phyloP scores from a whole-genome alignment of 768 basidiomycete genomes.

The Xerocomus spinulosus region DNA sequence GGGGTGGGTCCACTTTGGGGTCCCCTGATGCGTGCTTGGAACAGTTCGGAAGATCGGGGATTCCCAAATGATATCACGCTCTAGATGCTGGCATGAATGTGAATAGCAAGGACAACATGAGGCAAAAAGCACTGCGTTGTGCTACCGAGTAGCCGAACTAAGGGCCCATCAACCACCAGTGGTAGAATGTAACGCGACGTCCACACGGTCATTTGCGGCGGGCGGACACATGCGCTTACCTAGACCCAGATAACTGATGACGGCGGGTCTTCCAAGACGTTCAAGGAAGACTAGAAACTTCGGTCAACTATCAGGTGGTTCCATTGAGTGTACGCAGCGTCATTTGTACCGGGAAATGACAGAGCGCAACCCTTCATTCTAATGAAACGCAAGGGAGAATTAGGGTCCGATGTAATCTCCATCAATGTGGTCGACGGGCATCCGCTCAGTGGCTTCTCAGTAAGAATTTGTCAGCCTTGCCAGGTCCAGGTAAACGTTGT shows the following conservation, averaged over 20 bases:
- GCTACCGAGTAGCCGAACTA: conserved; percentile 13
- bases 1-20: conserved; percentile 12
- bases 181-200: conserved; percentile 13
- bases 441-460: conserved; percentile 11
- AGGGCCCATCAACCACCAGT: conserved; percentile 14
- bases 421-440: conserved; percentile 15
- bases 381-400: conserved; percentile 14
- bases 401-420: conserved; percentile 21
- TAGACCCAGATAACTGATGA: conserved; percentile 8
- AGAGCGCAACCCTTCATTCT: conserved; percentile 17
- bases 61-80: conserved; percentile 15
- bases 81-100: conserved; percentile 24
- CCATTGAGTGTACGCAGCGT: conserved; percentile 8
- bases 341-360: conserved; percentile 10
- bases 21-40: conserved; percentile 14
- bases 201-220: conserved; percentile 14
- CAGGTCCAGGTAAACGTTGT: conserved; percentile 3
- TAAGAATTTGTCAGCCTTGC: conserved; percentile 21
- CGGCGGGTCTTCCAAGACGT: conserved; percentile 6
- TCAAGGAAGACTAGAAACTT: conserved; percentile 11
- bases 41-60: conserved; percentile 22
- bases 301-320: conserved; percentile 5
- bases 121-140: conserved; percentile 23
- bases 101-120: conserved; percentile 27
- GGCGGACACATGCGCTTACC: conserved; percentile 10